A percentile compares a stretch with the other conserved stretches of the same genome.
phyloP scores from a whole-genome alignment of 2,329 filamentous ascomycete genomes.

The Diaporthe sp. region DNA sequence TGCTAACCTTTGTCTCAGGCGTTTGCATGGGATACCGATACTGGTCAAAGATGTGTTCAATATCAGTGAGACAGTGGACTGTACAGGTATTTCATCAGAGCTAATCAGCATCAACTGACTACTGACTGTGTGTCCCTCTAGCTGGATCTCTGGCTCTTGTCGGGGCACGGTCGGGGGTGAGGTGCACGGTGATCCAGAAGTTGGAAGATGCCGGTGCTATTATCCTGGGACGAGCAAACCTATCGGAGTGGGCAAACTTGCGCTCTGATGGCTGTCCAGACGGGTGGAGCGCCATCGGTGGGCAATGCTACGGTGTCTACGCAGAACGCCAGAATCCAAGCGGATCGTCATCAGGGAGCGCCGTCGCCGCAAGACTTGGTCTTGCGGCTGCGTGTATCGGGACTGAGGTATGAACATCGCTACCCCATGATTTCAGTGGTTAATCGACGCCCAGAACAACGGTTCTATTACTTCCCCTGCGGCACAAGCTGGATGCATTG shows the following conservation, averaged over 20 bases:
- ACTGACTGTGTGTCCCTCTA: no score
- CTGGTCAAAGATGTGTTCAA: constrained; percentile 65
- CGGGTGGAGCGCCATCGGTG: constrained; percentile 72
- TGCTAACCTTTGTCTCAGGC: no score
- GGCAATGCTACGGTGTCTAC: constrained; percentile 70
- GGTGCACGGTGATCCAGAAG: constrained; percentile 70
- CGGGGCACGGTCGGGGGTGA: constrained; percentile 40
- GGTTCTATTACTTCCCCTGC: no score
- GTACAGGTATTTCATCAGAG: no score
- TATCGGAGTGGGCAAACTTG: constrained; percentile 74
- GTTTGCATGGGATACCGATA: constrained; percentile 71
- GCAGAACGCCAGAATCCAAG: constrained; percentile 68
- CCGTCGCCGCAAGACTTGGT: constrained; percentile 67
- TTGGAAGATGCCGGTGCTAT: constrained; percentile 45
- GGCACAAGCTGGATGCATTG: no score
- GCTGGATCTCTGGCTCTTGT: no score
- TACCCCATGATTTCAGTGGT: no score
- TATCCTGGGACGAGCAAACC: constrained; percentile 69
- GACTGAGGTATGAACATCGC: constrained; percentile 54
- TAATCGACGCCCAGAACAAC: no score
- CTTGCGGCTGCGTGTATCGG: constrained; percentile 69
- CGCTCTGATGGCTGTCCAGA: constrained; percentile 67
- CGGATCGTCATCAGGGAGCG: constrained; percentile 71
- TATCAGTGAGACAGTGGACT: no score
- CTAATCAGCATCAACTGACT: no score